A percentile compares a stretch with the other conserved stretches of the same genome.
phyloP scores from a whole-genome alignment of 2,329 filamentous ascomycete genomes.

The Myotisia sp. region DNA sequence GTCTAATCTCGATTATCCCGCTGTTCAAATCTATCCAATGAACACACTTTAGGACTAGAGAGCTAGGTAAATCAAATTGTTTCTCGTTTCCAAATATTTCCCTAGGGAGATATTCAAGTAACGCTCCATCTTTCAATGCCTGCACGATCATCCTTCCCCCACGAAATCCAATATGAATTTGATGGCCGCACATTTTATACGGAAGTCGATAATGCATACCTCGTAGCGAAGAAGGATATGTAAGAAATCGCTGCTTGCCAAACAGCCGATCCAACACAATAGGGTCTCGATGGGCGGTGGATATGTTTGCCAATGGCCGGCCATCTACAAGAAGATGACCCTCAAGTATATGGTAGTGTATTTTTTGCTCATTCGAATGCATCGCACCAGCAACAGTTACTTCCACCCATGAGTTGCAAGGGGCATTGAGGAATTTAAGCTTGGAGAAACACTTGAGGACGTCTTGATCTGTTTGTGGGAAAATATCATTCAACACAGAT shows the following conservation, averaged over 20 bases:
- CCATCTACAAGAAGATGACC: constrained; percentile 23
- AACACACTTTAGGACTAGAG: constrained; percentile 27
- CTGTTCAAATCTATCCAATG: constrained; percentile 35
- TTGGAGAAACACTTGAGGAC: constrained; percentile 1
- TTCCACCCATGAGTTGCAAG: no score
- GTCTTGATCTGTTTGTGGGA: constrained; percentile 25
- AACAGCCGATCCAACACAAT: constrained; percentile 16
- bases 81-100: constrained; percentile 15
- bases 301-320: constrained; percentile 18
- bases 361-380: constrained; percentile 2
- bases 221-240: constrained; percentile 15
- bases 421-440: no score
- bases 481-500: constrained; percentile 28
- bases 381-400: no score
- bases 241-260: constrained; percentile 11
- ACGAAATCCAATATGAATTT: constrained; percentile 14
- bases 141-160: constrained; percentile 23
- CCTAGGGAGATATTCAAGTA: constrained; percentile 20
- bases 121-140: constrained; percentile 9
- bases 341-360: constrained; percentile 21
- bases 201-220: constrained; percentile 19
- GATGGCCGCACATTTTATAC: constrained; percentile 19
- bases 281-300: constrained; percentile 16
- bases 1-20: constrained; percentile 19
- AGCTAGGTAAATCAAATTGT: constrained; percentile 16